phyloP scores from a whole-genome alignment of 768 basidiomycete genomes.

The Epithele typhae region DNA sequence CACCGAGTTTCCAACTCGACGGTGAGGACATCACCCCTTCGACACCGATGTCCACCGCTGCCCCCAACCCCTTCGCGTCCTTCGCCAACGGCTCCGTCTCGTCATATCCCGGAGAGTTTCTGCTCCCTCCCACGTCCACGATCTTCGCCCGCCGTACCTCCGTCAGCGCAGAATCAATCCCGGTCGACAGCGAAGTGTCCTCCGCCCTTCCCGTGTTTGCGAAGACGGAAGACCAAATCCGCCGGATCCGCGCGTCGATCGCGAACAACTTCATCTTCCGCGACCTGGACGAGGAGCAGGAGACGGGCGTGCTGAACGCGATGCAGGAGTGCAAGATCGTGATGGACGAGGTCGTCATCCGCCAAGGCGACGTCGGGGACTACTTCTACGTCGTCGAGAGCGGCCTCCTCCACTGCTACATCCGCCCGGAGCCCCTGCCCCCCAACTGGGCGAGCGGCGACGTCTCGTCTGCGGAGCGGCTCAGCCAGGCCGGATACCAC shows the following conservation, averaged over 20 bases:
- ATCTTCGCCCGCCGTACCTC: constrained; percentile 90
- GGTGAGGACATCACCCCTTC: constrained; percentile 57
- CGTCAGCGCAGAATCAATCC: constrained; percentile 94
- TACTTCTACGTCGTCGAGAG: constrained; percentile 97
- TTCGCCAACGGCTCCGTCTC: constrained; percentile 28
- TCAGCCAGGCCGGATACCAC: constrained; percentile 62
- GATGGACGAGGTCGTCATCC: constrained; percentile 85
- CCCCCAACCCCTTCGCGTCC: constrained; percentile 36
- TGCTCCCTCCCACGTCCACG: constrained; percentile 70
- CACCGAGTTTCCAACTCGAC: constrained; percentile 58
- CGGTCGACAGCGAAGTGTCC: constrained; percentile 63
- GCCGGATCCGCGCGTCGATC: constrained; percentile 84
- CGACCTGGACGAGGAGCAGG: constrained; percentile 95
- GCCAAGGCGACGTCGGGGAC: constrained; percentile 95
- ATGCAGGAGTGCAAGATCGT: constrained; percentile 84
- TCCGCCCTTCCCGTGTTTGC: constrained; percentile 70
- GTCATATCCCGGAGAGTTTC: constrained; percentile 51
- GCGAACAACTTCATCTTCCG: constrained; percentile 90
- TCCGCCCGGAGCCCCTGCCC: constrained; percentile 62
- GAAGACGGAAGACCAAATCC: constrained; percentile 81
- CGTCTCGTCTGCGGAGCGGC: constrained; percentile 43
- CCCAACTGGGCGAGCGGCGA: constrained; percentile 50
- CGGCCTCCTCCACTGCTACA: constrained; percentile 82
- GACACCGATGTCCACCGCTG: constrained; percentile 42
- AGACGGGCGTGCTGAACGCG: constrained; percentile 86